Evolutionary conservation across 2,329 filamentous ascomycete species (phyloP).

Genomic region (Emergomyces africanus): DNA sequence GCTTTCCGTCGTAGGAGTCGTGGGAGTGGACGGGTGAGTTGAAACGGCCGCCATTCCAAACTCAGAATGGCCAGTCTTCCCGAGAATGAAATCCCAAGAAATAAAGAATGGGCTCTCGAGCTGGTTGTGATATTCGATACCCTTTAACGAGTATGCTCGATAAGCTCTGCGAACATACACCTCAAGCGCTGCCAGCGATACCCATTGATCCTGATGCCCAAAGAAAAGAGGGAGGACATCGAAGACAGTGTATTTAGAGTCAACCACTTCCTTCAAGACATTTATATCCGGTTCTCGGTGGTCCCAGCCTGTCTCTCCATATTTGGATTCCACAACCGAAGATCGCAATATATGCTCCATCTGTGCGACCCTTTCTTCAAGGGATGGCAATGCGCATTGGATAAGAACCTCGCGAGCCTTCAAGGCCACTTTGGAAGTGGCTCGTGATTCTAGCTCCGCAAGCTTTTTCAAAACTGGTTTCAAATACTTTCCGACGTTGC

Average conservation of each 20-base stretch:
- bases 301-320: slow-evolving; percentile 93
- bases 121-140: slow-evolving; percentile 68
- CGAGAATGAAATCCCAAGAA: slow-evolving; percentile 90
- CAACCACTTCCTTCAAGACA: slow-evolving; percentile 91
- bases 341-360: slow-evolving; percentile 98
- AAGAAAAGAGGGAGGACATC: slow-evolving; percentile 95
- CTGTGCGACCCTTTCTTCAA: slow-evolving; percentile 87
- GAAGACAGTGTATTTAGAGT: slow-evolving; percentile 97
- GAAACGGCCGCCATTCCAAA: slow-evolving; percentile 66
- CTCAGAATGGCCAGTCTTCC: slow-evolving; percentile 85
- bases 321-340: slow-evolving; percentile 90
- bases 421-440: slow-evolving; percentile 86
- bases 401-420: slow-evolving; percentile 97
- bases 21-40: slow-evolving; percentile 71
- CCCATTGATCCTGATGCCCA: slow-evolving; percentile 84
- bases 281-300: slow-evolving; percentile 85
- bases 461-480: slow-evolving; percentile 70
- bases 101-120: slow-evolving; percentile 64
- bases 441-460: slow-evolving; percentile 77
- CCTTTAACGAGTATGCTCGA: slow-evolving; percentile 84
- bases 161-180: slow-evolving; percentile 95
- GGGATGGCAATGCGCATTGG: slow-evolving; percentile 86
- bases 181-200: slow-evolving; percentile 83
- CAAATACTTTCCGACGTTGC: slow-evolving; percentile 80
- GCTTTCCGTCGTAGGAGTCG: slow-evolving; percentile 50